Percentiles rank a stretch among this genome's conserved stretches.
Evolutionary conservation across 306 rosid genomes (phyloP).

Genomic region (Begonia masoniana): DNA sequence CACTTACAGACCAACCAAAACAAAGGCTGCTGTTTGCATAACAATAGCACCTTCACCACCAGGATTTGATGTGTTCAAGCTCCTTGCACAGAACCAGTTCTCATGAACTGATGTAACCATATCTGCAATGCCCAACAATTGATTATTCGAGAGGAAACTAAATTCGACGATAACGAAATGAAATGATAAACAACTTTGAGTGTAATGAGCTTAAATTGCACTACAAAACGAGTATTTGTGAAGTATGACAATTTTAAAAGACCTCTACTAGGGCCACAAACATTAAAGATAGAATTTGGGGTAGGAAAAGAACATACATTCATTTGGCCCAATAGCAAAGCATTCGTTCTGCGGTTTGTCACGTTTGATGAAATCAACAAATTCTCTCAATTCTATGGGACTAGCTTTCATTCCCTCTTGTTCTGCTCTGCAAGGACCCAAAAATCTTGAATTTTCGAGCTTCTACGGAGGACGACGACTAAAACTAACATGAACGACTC

Average conservation of each 20-base stretch:
- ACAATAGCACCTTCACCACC: constrained; percentile 87
- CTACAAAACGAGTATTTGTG: too few relatives aligned
- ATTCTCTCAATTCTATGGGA: constrained; percentile 33
- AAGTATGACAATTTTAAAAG: too few relatives aligned
- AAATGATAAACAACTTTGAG: background rate
- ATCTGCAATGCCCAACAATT: constrained; percentile 40
- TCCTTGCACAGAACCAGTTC: constrained; percentile 87
- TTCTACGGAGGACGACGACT: too few relatives aligned
- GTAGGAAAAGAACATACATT: constrained; percentile 28
- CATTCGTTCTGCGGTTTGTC: constrained; percentile 37
- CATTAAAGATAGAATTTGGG: constrained; percentile 1
- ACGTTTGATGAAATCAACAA: constrained; percentile 35
- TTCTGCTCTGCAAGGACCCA: constrained; percentile 41
- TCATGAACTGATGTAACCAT: constrained; percentile 80
- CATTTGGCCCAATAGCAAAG: constrained; percentile 42
- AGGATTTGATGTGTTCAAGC: constrained; percentile 80
- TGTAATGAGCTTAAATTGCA: background rate
- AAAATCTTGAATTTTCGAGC: background rate
- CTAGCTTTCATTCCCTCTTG: constrained; percentile 45
- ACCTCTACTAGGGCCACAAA: background rate
- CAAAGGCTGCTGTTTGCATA: constrained; percentile 67
- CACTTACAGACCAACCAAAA: constrained; percentile 77
- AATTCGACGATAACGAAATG: background rate
- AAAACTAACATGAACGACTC: too few relatives aligned
- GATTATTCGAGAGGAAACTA: background rate